A percentile compares a stretch with the other conserved stretches of the same genome.
phyloP scores from a whole-genome alignment of 2,329 filamentous ascomycete genomes.

The Hypoxylon sp. region DNA sequence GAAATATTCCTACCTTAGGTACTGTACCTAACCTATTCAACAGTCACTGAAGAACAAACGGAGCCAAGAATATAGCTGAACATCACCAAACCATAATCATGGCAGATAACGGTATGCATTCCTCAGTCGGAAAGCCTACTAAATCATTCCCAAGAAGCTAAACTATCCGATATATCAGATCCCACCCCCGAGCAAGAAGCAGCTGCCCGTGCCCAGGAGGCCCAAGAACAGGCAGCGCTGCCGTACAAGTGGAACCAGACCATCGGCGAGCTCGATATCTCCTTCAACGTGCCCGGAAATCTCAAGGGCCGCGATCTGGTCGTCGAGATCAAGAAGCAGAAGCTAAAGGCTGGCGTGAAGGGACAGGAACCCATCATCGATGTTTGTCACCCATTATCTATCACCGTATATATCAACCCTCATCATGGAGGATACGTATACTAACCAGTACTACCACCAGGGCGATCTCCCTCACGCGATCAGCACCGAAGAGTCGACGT shows the following conservation, averaged over 20 bases:
- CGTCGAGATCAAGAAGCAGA: constrained; percentile 83
- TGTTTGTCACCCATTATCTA: constrained; percentile 51
- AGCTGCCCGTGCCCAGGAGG: constrained; percentile 76
- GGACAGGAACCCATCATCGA: constrained; percentile 87
- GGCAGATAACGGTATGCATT: constrained; percentile 43
- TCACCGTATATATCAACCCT: background rate
- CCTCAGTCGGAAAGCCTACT: background rate
- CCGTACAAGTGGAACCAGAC: constrained; percentile 99
- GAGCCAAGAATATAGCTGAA: background rate
- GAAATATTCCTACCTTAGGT: constrained; percentile 31
- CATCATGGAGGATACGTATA: background rate
- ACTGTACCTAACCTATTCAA: constrained; percentile 6
- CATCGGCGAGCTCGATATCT: constrained; percentile 87
- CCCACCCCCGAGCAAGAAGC: constrained; percentile 67
- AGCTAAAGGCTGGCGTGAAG: constrained; percentile 84
- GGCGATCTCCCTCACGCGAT: constrained; percentile 87
- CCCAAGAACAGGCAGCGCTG: constrained; percentile 86
- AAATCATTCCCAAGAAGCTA: constrained; percentile 11
- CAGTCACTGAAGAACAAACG: too few relatives aligned
- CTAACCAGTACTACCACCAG: constrained; percentile 58
- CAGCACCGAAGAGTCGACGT: constrained; percentile 87
- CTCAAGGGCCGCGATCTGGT: constrained; percentile 86
- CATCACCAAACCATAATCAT: constrained; percentile 24
- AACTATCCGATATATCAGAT: constrained; percentile 54
- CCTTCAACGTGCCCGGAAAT: constrained; percentile 81